Percentiles rank a stretch among this genome's conserved stretches.
These are phyloP conservation scores for Quercus rubra DNA, from an alignment of 306 rosid genomes.

Conservation along the genomic window DNA sequence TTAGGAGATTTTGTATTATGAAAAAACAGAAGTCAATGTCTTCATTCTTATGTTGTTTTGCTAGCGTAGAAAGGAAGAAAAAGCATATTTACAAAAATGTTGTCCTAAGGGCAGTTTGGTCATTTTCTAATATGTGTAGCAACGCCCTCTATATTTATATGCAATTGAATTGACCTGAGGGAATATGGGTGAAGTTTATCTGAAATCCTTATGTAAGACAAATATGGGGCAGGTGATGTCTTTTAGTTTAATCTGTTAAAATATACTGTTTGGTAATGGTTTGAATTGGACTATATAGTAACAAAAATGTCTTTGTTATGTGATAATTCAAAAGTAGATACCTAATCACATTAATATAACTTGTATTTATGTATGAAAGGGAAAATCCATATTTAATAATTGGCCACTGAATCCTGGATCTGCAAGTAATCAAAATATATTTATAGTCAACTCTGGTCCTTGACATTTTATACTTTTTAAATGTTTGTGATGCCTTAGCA, in stretches of 20 bases:
- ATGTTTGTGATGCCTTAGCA: not conserved
- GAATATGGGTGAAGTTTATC: not conserved
- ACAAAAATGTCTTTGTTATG: not conserved
- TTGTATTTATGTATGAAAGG: not conserved
- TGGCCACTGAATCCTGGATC: constrained; percentile 15
- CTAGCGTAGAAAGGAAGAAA: not conserved
- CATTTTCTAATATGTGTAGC: not conserved
- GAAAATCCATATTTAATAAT: not conserved
- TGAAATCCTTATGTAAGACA: not conserved
- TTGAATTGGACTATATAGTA: not conserved
- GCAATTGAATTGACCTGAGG: not conserved
- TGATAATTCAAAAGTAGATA: not conserved
- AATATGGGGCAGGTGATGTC: not conserved
- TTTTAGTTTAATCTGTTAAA: constrained; percentile 2
- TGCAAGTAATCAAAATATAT: not conserved
- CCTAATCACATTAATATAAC: constrained; percentile 26
- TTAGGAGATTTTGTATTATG: not conserved
- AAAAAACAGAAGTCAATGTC: not conserved
- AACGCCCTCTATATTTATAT: not conserved
- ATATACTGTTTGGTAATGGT: not conserved
- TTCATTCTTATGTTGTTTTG: not conserved
- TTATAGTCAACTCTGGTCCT: not conserved
- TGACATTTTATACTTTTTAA: not conserved
- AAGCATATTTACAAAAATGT: not conserved
- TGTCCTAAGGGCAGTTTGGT: not conserved